Evolutionary conservation across 1,284 basidiomycete species (phyloP).

Genomic region (Boletus hoseneyae): DNA sequence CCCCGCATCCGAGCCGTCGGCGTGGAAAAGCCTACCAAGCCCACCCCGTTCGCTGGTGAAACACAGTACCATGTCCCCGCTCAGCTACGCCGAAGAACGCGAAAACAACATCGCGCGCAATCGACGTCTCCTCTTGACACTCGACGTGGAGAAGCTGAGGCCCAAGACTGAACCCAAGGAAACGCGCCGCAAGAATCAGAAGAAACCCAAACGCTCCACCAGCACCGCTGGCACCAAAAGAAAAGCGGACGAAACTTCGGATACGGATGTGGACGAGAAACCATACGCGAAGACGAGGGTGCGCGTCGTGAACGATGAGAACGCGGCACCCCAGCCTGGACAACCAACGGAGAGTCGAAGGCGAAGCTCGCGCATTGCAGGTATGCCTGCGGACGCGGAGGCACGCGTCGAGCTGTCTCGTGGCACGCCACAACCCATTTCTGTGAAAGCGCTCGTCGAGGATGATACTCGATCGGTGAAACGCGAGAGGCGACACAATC

Average conservation of each 20-base stretch:
- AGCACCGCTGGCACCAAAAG: slow-evolving; percentile 8
- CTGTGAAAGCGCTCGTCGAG: slow-evolving; percentile 30
- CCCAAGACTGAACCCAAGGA: slow-evolving; percentile 47
- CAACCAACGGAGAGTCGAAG: slow-evolving; percentile 36
- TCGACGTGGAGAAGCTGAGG: slow-evolving; percentile 43
- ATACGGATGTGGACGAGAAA: slow-evolving; percentile 8
- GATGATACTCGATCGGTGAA: slow-evolving; percentile 37
- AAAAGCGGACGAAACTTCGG: slow-evolving; percentile 16
- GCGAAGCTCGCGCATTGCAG: slow-evolving; percentile 61
- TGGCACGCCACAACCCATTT: slow-evolving; percentile 34
- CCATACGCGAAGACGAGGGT: slow-evolving; percentile 28
- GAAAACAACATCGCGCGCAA: slow-evolving; percentile 51
- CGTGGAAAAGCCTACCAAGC: too few species aligned
- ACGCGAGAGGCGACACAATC: slow-evolving; percentile 51
- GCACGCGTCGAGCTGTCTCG: slow-evolving; percentile 34
- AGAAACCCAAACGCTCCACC: slow-evolving; percentile 5
- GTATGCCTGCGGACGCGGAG: slow-evolving; percentile 52
- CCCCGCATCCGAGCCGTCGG: too few species aligned
- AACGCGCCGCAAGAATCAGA: slow-evolving; percentile 22
- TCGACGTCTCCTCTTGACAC: slow-evolving; percentile 37
- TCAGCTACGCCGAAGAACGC: slow-evolving; percentile 46
- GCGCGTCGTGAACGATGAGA: slow-evolving; percentile 29
- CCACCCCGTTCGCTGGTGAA: too few species aligned
- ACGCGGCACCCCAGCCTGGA: slow-evolving; percentile 9
- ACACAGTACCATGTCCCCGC: slow-evolving; percentile 7